These are phyloP conservation scores for Isabelozyma gotoi DNA, from an alignment of 805 yeast genomes.

Conservation along the genomic window DNA sequence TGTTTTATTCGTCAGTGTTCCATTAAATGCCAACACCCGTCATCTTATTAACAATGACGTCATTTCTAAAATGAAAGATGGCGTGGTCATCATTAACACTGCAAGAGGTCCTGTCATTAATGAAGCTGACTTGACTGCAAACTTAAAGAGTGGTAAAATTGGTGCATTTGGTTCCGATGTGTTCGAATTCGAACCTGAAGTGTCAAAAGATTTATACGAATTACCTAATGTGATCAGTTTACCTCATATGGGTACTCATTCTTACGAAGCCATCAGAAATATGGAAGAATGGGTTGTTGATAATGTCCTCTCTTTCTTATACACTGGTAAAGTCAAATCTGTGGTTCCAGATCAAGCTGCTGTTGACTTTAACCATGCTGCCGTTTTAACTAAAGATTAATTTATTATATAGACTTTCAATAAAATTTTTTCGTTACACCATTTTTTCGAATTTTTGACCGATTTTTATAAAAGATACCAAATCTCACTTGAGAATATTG, in stretches of 20 bases:
- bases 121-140: conserved; percentile 56
- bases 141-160: conserved; percentile 62
- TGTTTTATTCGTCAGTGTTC: conserved; percentile 72
- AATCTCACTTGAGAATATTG: too few relatives aligned
- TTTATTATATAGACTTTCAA: background rate
- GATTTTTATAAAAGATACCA: too few relatives aligned
- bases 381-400: conserved; percentile 3
- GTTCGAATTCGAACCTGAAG: conserved; percentile 71
- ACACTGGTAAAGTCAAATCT: conserved; percentile 66
- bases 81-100: conserved; percentile 76
- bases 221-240: conserved; percentile 71
- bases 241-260: conserved; percentile 89
- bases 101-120: conserved; percentile 87
- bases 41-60: conserved; percentile 65
- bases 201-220: conserved; percentile 57
- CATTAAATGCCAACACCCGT: conserved; percentile 68
- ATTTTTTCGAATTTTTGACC: too few relatives aligned
- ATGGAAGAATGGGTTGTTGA: conserved; percentile 81
- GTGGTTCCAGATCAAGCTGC: conserved; percentile 76
- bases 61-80: conserved; percentile 71
- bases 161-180: conserved; percentile 74
- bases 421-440: background rate
- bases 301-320: conserved; percentile 59
- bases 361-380: conserved; percentile 22
- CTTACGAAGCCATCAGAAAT: conserved; percentile 67